Evolutionary conservation across 495 filamentous ascomycete genomes (phyloP).

Genomic region (Podospora comata): DNA sequence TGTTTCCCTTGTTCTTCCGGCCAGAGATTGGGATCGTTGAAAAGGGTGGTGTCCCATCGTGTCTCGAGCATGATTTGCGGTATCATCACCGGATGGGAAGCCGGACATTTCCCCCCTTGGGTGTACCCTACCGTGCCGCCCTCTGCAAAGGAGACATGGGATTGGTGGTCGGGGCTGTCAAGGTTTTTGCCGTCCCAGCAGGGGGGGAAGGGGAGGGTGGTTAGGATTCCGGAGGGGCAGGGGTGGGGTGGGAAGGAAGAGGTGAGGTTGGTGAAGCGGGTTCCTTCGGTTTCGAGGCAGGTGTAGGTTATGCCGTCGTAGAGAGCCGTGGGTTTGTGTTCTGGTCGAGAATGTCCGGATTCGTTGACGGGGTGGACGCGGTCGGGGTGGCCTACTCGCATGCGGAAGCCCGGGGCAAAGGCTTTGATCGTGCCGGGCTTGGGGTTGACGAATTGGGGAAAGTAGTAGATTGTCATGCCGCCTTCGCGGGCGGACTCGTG

Average conservation of each 20-base stretch:
- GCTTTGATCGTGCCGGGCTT: slow-evolving; percentile 16
- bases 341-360: neutral
- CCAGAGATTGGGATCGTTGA: slow-evolving; percentile 38
- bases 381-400: slow-evolving; percentile 44
- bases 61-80: slow-evolving; percentile 45
- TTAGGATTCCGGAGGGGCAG: slow-evolving; percentile 43
- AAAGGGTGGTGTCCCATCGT: slow-evolving; percentile 43
- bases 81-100: slow-evolving; percentile 39
- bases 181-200: slow-evolving; percentile 53
- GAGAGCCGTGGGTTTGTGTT: neutral
- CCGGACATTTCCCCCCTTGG: slow-evolving; percentile 38
- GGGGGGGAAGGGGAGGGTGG: slow-evolving; percentile 46
- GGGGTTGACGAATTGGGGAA: slow-evolving; percentile 30
- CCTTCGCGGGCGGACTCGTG: slow-evolving; percentile 27
- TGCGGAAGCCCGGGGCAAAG: slow-evolving; percentile 39
- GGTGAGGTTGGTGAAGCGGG: slow-evolving; percentile 30
- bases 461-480: slow-evolving; percentile 43
- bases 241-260: slow-evolving; percentile 37
- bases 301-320: slow-evolving; percentile 29
- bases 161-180: slow-evolving; percentile 49
- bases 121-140: slow-evolving; percentile 29
- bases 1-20: slow-evolving; percentile 35
- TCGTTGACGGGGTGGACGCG: slow-evolving; percentile 27
- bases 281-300: slow-evolving; percentile 33
- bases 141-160: slow-evolving; percentile 41